Evolutionary conservation across 176 grass and related monocot species (phyloP).

Genomic region (Triticum turgidum): DNA sequence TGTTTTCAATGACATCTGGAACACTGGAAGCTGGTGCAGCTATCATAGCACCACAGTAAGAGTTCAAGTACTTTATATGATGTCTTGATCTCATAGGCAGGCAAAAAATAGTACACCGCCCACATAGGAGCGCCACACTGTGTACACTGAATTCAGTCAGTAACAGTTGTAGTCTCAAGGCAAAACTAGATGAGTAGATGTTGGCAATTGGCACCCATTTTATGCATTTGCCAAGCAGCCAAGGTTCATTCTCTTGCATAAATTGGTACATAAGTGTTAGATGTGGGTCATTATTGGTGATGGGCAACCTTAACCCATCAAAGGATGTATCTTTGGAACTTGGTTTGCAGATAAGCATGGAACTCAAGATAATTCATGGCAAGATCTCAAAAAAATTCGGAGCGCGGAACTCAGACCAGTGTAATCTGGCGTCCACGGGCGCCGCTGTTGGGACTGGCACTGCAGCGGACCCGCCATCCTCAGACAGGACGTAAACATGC

Average conservation of each 20-base stretch:
- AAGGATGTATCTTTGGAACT: neutral
- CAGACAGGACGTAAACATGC: neutral
- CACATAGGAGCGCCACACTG: neutral
- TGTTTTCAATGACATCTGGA: neutral
- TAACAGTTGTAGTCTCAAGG: neutral
- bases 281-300: neutral
- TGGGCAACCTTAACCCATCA: neutral
- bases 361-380: neutral
- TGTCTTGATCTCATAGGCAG: constrained; percentile 10
- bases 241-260: neutral
- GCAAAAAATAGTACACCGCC: neutral
- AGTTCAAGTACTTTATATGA: constrained; percentile 6
- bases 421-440: neutral
- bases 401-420: neutral
- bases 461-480: neutral
- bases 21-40: neutral
- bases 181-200: neutral
- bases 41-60: constrained; percentile 3
- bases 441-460: neutral
- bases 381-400: neutral
- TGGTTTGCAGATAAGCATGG: neutral
- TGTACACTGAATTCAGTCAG: neutral
- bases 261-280: constrained; percentile 2
- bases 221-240: neutral
- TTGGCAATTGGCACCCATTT: neutral